Percentiles rank a stretch among this genome's conserved stretches.
phyloP scores from a whole-genome alignment of 1,139 yeast genomes.

The Yueomyces sp. region DNA sequence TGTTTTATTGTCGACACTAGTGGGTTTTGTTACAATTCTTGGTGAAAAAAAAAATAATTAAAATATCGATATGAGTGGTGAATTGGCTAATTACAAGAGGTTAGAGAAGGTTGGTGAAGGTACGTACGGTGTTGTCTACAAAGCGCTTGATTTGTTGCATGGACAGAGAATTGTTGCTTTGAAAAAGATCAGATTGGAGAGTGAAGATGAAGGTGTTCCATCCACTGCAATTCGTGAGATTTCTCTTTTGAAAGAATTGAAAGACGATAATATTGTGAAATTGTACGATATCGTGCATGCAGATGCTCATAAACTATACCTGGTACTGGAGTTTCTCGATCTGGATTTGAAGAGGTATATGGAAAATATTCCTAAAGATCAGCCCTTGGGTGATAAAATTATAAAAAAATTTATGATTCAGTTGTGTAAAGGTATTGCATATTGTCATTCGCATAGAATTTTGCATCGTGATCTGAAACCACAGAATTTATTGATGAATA shows the following conservation, averaged over 20 bases:
- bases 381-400: constrained; percentile 80
- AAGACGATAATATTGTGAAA: constrained; percentile 84
- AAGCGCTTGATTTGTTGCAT: constrained; percentile 82
- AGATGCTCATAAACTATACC: constrained; percentile 86
- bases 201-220: constrained; percentile 98
- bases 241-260: constrained; percentile 81
- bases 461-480: constrained; percentile 95
- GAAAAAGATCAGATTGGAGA: constrained; percentile 87
- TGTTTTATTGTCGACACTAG: neutral
- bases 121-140: constrained; percentile 96
- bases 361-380: constrained; percentile 91
- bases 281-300: constrained; percentile 91
- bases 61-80: constrained; percentile 43
- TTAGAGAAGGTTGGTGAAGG: constrained; percentile 97
- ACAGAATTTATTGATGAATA: constrained; percentile 84
- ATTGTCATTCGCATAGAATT: constrained; percentile 91
- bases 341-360: constrained; percentile 90
- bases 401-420: constrained; percentile 90
- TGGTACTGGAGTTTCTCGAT: constrained; percentile 89
- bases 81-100: constrained; percentile 79
- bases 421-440: constrained; percentile 80
- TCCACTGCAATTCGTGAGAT: constrained; percentile 96
- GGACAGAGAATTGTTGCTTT: constrained; percentile 88
- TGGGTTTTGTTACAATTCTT: neutral
- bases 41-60: neutral